Evolutionary conservation across 176 grass and related monocot species (phyloP), one percentile per base, ranked within the genome.

Genomic region (Phragmites australis): DNA sequence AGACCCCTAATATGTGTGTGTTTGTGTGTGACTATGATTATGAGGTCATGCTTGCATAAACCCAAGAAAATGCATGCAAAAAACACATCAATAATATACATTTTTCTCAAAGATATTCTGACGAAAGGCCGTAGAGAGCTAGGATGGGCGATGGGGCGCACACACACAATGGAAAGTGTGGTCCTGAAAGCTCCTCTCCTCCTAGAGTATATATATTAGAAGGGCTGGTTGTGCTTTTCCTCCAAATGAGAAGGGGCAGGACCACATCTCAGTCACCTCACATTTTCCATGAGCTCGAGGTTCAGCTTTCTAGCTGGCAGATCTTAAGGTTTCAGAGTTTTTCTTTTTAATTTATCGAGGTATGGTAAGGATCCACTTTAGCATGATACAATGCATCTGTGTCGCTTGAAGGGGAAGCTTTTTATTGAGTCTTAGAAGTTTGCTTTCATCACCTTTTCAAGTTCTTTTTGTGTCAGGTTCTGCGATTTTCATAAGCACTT

Each of bases 161-260:
- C 65, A 67, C n/a, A 43, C 18, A 70, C 30, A 74, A 50, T 47
- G 64, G 34, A 75, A 81, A 49, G 16, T 63, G 87, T 89, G 82
- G 87, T 89, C 87, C 77, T 81, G 82, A 89, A 85, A 89, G 77
- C 87, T 81, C 82, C 62, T 70, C 63, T 56, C 45, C 12, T 78
- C 21, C 68, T 76, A 63, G 37, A 80, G 53, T 47, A 75, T 70
- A 61, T 72, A 52, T 68, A 75, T 68, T 75, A 39, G 23, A 43
- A 50, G 44, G 69, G 60, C 52, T 79, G 75, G 45, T 74, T 75
- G 32, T 15, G 32, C 75, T 76, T 69, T 84, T 69, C 62, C 54
- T 76, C 45, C 34, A 64, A 76, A 85, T 57, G 22, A 55, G 37
- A 81, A 77, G 75, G 62, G 44, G 2, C 34, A 37, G 3, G 5